Percentiles rank a stretch among this genome's conserved stretches.
Conservation (phyloP, 2,329 filamentous ascomycete species). For the Fusarium buharicum region DNA sequence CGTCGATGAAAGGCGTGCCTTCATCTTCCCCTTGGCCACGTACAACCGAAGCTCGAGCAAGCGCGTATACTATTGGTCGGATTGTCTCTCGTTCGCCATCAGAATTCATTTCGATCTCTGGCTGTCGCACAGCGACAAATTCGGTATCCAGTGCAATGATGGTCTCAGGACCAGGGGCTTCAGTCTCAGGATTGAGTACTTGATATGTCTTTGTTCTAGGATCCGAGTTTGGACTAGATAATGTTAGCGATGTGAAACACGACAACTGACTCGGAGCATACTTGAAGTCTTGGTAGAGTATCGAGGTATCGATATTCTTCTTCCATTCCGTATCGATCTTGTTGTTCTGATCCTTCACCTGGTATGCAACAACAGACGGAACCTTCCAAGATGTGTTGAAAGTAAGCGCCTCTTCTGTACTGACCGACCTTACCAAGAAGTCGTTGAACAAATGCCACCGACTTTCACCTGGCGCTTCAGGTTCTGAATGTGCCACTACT, state of each 20-base stretch:
- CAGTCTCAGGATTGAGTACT: constrained; percentile 65
- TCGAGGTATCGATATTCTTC: constrained; percentile 80
- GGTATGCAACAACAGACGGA: constrained; percentile 87
- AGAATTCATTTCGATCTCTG: constrained; percentile 95
- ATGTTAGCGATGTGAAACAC: constrained; percentile 14
- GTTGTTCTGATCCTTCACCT: constrained; percentile 83
- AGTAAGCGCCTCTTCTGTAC: constrained; percentile 83
- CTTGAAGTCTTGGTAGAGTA: constrained; percentile 79
- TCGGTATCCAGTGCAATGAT: constrained; percentile 94
- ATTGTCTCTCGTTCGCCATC: constrained; percentile 92
- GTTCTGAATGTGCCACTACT: constrained; percentile 73
- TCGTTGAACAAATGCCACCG: constrained; percentile 99
- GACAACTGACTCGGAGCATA: constrained; percentile 46
- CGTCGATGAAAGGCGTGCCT: constrained; percentile 91
- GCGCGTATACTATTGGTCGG: constrained; percentile 86
- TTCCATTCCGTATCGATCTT: constrained; percentile 89
- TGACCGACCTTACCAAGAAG: constrained; percentile 86
- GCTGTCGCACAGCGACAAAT: constrained; percentile 91
- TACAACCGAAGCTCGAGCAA: constrained; percentile 92
- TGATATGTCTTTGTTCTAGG: constrained; percentile 65
- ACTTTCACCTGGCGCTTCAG: constrained; percentile 67
- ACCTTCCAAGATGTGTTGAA: constrained; percentile 95
- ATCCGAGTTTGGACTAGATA: constrained; percentile 54
- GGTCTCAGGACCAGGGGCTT: constrained; percentile 75
- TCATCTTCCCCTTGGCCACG: constrained; percentile 81